Evolutionary conservation across 2,329 filamentous ascomycete genomes (phyloP).

Genomic region (Teratosphaeria pseudoeucalypti): DNA sequence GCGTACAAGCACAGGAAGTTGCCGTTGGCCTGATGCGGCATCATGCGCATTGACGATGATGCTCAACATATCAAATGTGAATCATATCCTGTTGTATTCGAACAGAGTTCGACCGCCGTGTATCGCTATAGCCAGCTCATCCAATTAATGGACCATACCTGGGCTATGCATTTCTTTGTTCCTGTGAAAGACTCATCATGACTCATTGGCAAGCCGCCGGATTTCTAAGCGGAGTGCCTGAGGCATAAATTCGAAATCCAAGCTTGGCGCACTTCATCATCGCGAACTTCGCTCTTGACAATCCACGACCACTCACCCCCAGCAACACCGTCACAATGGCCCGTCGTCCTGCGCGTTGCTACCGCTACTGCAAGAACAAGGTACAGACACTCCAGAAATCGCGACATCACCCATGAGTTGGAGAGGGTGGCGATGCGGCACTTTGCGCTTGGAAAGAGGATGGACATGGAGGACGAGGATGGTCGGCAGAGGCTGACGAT

Average conservation of each 20-base stretch:
- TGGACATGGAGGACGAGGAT: conserved; percentile 2
- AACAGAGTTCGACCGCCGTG: too few species aligned
- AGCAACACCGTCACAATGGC: conserved; percentile 81
- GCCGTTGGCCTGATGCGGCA: conserved; percentile 12
- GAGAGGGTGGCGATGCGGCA: background rate
- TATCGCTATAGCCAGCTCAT: too few species aligned
- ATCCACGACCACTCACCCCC: conserved; percentile 5
- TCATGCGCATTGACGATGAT: background rate
- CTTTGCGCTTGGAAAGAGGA: background rate
- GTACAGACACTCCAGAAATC: conserved; percentile 42
- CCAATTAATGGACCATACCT: too few species aligned
- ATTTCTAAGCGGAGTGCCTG: background rate
- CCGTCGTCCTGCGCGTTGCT: conserved; percentile 97
- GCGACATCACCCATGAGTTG: conserved; percentile 5
- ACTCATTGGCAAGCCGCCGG: background rate
- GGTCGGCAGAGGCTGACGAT: conserved; percentile 19
- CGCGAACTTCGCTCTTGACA: conserved; percentile 12
- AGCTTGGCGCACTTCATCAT: conserved; percentile 1
- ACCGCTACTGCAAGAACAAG: conserved; percentile 99
- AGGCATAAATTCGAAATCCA: background rate
- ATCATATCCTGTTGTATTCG: background rate
- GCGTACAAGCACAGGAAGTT: conserved; percentile 48
- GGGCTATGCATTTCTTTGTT: background rate
- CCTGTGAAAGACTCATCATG: background rate
- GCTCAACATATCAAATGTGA: background rate